Evolutionary conservation across 371 early-diverging fungal species (phyloP).

Genomic region (Mortierella sp.): DNA sequence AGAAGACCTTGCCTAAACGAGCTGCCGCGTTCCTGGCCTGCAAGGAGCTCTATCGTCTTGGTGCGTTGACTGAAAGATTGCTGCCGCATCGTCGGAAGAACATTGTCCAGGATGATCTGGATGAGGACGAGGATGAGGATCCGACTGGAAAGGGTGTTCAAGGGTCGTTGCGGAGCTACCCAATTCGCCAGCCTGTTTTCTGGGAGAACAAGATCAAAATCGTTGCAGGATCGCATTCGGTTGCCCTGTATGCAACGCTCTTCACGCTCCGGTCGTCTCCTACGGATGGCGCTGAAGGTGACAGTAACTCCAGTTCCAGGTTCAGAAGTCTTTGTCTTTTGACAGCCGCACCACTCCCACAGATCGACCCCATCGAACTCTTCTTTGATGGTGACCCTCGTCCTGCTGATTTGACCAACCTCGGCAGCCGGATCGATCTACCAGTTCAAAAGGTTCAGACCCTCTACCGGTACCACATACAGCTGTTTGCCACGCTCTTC

Average conservation of each 20-base stretch:
- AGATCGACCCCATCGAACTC: constrained; percentile 28
- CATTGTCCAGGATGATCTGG: not conserved
- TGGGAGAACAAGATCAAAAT: constrained; percentile 22
- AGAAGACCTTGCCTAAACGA: constrained; percentile 76
- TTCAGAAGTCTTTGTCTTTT: constrained; percentile 14
- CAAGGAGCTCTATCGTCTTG: constrained; percentile 69
- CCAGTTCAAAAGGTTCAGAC: not conserved
- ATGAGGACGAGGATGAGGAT: not conserved
- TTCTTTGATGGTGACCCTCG: constrained; percentile 17
- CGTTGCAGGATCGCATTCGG: not conserved
- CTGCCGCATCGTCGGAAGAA: constrained; percentile 9
- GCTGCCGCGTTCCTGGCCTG: constrained; percentile 78
- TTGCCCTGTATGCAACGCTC: constrained; percentile 5
- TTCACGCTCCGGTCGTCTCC: constrained; percentile 2
- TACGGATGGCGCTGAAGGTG: not conserved
- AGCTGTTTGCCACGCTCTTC: constrained; percentile 6
- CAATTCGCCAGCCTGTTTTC: constrained; percentile 22
- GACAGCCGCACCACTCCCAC: constrained; percentile 11
- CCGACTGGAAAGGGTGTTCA: not conserved
- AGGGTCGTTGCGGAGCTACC: not conserved
- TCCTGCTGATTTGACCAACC: constrained; percentile 2
- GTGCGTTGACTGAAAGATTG: constrained; percentile 63
- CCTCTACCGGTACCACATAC: constrained; percentile 8
- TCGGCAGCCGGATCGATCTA: not conserved
- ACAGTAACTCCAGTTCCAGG: not conserved